Evolutionary conservation across 371 early-diverging fungal species (phyloP), one percentile per base, ranked within the genome.

Genomic region (Mucor lusitanicus): DNA sequence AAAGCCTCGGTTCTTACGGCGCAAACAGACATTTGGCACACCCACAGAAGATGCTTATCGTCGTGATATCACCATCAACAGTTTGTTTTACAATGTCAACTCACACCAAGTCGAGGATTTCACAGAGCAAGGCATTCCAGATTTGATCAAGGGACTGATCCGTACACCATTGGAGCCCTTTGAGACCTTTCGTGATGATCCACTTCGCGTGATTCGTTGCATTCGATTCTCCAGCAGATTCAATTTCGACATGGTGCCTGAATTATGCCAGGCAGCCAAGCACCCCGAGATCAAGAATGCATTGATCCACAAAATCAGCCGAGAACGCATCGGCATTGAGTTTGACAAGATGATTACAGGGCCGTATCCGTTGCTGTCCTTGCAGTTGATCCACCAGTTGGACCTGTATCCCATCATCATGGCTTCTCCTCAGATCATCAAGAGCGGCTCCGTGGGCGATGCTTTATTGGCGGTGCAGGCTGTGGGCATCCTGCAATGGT

Each of bases 41-140:
- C 96, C 99, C 0, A 61, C 80, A n/a, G 94, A 99, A 70, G 99
- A 99, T 80, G 98, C 99, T 1, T 81, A 88, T 42, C 92, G 99
- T 8, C 86, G 99, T 32, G 99, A 99, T 80, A 93, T 93, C 7
- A 99, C 99, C 17, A 98, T 99, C 78, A 99, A 99, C 73, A 89
- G 99, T 28, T 83, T 99, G 57, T 99, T 99, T 69, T 99, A 97
- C 82, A 99, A 99, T 79, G 84, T 99, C 23, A 91, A 94, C 69
- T 93, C 96, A 0, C 71, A 77, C 1, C 33, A 81, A 40, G 93
- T 99, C 2, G 99, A 99, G 80, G 99, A 99, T 74, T 96, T 90
- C 64, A 97, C 97, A 1, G 81, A 88, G 27, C 84, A 72, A 77
- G 98, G 98, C 13, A 67, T 97, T 3, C 62, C 72, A 0, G 97